phyloP scores from a whole-genome alignment of 2,329 filamentous ascomycete genomes.

The Chalaropsis thielavioides region DNA sequence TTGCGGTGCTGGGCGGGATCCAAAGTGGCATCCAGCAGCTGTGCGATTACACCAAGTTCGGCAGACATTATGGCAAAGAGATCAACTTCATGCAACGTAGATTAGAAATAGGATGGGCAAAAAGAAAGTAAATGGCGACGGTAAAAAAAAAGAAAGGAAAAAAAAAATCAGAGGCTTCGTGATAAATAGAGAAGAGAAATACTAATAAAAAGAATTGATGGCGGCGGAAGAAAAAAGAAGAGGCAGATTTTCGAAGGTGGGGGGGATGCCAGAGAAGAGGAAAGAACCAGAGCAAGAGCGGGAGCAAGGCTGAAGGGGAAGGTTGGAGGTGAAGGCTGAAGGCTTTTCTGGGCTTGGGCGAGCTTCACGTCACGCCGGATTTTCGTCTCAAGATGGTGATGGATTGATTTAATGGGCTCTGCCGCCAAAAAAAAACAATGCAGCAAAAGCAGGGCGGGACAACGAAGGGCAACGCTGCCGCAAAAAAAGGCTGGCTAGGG shows the following conservation, averaged over 20 bases:
- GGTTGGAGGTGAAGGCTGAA: constrained; percentile 10
- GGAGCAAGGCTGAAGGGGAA: constrained; percentile 5
- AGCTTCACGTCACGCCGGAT: not conserved
- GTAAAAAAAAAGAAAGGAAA: constrained; percentile 1
- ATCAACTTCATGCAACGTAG: constrained; percentile 6
- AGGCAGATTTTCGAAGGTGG: constrained; percentile 6
- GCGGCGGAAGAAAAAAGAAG: not conserved
- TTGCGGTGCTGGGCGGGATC: constrained; percentile 78
- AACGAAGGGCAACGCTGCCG: not conserved
- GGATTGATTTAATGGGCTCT: not conserved
- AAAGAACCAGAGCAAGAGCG: not conserved
- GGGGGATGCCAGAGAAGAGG: constrained; percentile 1
- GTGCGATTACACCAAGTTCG: constrained; percentile 49
- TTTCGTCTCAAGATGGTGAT: constrained; percentile 12
- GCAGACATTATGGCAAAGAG: constrained; percentile 35
- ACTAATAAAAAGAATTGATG: not conserved
- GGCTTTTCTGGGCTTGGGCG: not conserved
- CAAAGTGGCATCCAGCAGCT: constrained; percentile 80
- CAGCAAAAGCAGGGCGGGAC: constrained; percentile 2
- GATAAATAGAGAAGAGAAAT: not conserved
- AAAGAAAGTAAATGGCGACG: not conserved
- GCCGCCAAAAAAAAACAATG: not conserved
- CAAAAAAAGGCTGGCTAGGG: not conserved
- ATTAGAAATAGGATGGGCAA: constrained; percentile 9
- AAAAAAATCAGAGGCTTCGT: constrained; percentile 6